phyloP scores from a whole-genome alignment of 208 protist genomes.

The Crithidia expoeki region DNA sequence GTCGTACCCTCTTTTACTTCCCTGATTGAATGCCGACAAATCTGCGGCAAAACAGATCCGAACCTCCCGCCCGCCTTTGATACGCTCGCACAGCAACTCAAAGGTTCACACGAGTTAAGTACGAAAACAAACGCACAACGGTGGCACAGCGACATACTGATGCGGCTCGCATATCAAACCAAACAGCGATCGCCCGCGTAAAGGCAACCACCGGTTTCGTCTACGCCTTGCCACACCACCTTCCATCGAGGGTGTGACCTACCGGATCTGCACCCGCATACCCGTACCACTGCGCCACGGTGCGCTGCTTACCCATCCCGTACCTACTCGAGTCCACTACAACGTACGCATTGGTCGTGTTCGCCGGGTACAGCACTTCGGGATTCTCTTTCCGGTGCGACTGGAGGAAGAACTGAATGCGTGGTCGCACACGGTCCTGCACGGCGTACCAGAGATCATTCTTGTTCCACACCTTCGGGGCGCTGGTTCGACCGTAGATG shows the following conservation, averaged over 20 bases:
- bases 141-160: not conserved
- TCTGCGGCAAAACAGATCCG: too few species aligned
- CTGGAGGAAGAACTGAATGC: slow-evolving; percentile 70
- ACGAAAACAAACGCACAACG: too few species aligned
- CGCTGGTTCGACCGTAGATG: slow-evolving; percentile 61
- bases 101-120: too few species aligned
- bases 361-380: slow-evolving; percentile 27
- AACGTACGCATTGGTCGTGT: slow-evolving; percentile 37
- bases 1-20: not conserved
- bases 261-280: slow-evolving; percentile 74
- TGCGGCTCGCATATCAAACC: not conserved
- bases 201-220: not conserved
- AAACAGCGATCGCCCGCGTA: not conserved
- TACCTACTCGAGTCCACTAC: slow-evolving; percentile 78
- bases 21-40: too few species aligned
- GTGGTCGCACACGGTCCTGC: slow-evolving; percentile 35
- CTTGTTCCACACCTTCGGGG: slow-evolving; percentile 67
- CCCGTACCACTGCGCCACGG: slow-evolving; percentile 70
- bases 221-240: slow-evolving; percentile 37
- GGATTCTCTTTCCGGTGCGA: slow-evolving; percentile 8
- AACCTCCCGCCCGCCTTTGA: too few species aligned
- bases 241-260: slow-evolving; percentile 42
- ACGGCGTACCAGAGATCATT: slow-evolving; percentile 24
- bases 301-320: slow-evolving; percentile 64
- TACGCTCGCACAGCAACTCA: too few species aligned